Base-by-base conservation (phyloP, 768 basidiomycete genomes). In the Fomitopsis serialis region DNA sequence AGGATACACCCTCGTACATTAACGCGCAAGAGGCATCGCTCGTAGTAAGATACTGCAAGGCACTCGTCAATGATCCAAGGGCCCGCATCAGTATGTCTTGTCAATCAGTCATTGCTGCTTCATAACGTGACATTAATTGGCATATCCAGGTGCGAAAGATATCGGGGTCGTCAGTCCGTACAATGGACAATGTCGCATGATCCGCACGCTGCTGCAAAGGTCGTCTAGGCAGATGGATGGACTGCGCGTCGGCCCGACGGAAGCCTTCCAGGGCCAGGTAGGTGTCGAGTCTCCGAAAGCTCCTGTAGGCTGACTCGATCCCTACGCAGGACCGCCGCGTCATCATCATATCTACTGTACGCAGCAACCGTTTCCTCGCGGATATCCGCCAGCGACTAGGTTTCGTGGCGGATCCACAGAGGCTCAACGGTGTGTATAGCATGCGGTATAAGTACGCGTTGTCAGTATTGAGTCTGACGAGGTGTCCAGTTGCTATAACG, bases 401-500 rank as follows among this genome's bases (percentile, higher is more conserved):
- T 19, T 74, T 74, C 50, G 64, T 74, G 12, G 63, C 59, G 3
- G 65, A 69, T 53, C 58, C 68, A 2, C 63, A 62, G 2, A 73
- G 74, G 2, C 66, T 75, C 63, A 75, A 75, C 54, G 74, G 74
- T 72, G 27, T 0, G 68, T 50, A n/a, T n/a, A n/a, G n/a, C n/a
- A 21, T 34, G 27, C 34, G 8, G 23, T 23, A 19, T 40, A 2
- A 27, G 36, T 11, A n/a, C n/a, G n/a, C n/a, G n/a, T n/a, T n/a
- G n/a, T n/a, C n/a, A n/a, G n/a, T n/a, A n/a, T n/a, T n/a, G n/a
- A n/a, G n/a, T n/a, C n/a, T n/a, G n/a, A n/a, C n/a, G n/a, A n/a
- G n/a, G n/a, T n/a, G n/a, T n/a, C n/a, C 47, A 85, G 85, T 88
- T 34, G 82, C 84, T 4, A 66, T 88, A 12, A 88, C 85, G 0